Evolutionary conservation across 129 eudicot species (phyloP).

Genomic region (Mikania micrantha): DNA sequence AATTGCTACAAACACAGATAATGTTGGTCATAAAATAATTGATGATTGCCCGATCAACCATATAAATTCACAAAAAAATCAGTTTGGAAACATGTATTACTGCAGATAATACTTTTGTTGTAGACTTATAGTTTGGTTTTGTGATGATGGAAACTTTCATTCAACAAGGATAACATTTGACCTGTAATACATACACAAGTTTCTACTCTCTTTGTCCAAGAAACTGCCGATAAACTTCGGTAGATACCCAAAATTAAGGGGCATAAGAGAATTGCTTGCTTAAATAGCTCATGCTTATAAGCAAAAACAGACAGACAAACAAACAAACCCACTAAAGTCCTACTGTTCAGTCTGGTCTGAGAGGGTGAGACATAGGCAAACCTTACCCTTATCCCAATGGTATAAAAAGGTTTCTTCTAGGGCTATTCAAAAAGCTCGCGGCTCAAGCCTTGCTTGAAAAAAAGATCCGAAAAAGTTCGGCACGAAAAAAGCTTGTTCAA

Average conservation of each 20-base stretch:
- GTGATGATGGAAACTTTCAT: not conserved
- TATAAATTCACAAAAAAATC: not conserved
- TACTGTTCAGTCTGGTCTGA: too few species aligned
- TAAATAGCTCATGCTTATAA: not conserved
- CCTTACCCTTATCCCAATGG: too few species aligned
- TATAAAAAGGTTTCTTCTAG: too few species aligned
- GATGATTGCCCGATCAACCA: not conserved
- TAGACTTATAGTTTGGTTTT: not conserved
- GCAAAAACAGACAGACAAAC: not conserved
- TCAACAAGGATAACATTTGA: not conserved
- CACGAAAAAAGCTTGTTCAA: too few species aligned
- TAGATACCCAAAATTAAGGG: not conserved
- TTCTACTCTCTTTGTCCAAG: not conserved
- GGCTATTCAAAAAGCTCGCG: too few species aligned
- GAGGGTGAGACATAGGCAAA: too few species aligned
- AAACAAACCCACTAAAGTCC: too few species aligned
- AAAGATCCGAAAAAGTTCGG: too few species aligned
- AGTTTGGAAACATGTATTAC: not conserved
- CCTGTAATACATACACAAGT: not conserved
- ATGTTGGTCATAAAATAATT: not conserved
- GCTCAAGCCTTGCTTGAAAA: too few species aligned
- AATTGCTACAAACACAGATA: not conserved
- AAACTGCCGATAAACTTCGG: not conserved
- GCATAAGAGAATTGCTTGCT: not conserved
- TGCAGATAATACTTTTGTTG: not conserved